A percentile compares a stretch with the other conserved stretches of the same genome.
Evolutionary conservation across 2,329 filamentous ascomycete genomes (phyloP).

Genomic region (Elsinoe australis): DNA sequence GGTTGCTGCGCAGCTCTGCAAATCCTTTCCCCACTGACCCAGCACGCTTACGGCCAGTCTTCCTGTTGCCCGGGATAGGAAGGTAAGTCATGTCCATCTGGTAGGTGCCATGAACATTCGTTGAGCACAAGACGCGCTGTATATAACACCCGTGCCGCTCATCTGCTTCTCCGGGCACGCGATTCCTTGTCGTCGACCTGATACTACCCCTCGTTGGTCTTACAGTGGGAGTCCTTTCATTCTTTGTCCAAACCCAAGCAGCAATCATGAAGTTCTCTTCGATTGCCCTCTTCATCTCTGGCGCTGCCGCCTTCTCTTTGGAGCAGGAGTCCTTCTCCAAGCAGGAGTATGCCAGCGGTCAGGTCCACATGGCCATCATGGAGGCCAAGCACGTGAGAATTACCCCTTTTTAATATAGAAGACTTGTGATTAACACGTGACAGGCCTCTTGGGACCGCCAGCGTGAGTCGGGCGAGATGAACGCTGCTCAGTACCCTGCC

Average conservation of each 20-base stretch:
- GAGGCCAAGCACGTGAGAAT: conserved; percentile 16
- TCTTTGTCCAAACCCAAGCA: background rate
- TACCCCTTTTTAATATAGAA: background rate
- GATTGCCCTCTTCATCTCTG: conserved; percentile 9
- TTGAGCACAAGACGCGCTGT: conserved; percentile 6
- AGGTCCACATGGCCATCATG: conserved; percentile 18
- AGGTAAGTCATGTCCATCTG: conserved; percentile 8
- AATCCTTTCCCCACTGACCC: conserved; percentile 12
- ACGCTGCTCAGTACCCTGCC: conserved; percentile 20
- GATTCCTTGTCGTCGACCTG: background rate
- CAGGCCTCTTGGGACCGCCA: conserved; percentile 22
- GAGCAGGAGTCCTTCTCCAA: conserved; percentile 12
- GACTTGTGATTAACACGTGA: background rate
- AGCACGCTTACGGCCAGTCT: background rate
- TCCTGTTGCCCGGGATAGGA: conserved; percentile 10
- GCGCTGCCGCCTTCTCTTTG: conserved; percentile 1
- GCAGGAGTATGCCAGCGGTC: conserved; percentile 16
- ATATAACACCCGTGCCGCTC: conserved; percentile 12
- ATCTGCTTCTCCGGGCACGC: background rate
- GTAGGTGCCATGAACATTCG: conserved; percentile 1
- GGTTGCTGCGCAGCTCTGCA: conserved; percentile 5
- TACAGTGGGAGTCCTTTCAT: background rate
- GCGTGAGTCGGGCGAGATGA: conserved; percentile 23
- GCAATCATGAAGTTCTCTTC: conserved; percentile 16
- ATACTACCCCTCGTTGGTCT: background rate